Percentiles rank a stretch among this genome's conserved stretches.
Evolutionary conservation across 768 basidiomycete genomes (phyloP).

Genomic region (Podaxis rugospora): DNA sequence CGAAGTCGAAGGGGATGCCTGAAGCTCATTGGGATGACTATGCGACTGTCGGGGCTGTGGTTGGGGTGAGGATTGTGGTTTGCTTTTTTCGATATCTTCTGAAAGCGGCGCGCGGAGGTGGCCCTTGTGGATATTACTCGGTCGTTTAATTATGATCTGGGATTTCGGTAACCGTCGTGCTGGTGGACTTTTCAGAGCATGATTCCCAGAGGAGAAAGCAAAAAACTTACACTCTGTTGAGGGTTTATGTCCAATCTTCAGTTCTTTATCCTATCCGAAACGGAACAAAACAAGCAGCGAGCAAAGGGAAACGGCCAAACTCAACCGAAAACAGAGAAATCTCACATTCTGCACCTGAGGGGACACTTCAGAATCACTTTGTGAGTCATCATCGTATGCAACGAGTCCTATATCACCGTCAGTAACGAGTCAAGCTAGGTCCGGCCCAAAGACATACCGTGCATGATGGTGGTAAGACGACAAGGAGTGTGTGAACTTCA

Average conservation of each 20-base stretch:
- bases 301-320: conserved; percentile 58
- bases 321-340: conserved; percentile 34
- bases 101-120: conserved; percentile 47
- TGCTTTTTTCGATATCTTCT: conserved; percentile 30
- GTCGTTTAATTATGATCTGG: conserved; percentile 58
- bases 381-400: conserved; percentile 62
- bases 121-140: conserved; percentile 39
- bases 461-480: conserved; percentile 17
- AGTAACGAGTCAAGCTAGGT: background rate
- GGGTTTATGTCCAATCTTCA: conserved; percentile 32
- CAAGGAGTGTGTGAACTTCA: conserved; percentile 7
- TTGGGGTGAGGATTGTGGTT: conserved; percentile 16
- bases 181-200: conserved; percentile 11
- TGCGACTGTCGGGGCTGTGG: conserved; percentile 4
- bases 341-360: conserved; percentile 57
- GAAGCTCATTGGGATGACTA: background rate
- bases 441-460: conserved; percentile 15
- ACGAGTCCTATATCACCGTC: conserved; percentile 42
- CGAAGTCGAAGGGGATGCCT: background rate
- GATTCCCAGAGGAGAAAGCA: conserved; percentile 11
- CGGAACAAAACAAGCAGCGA: conserved; percentile 44
- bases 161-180: conserved; percentile 43
- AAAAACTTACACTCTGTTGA: conserved; percentile 38
- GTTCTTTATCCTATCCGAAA: conserved; percentile 61
- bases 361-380: conserved; percentile 48